Base-by-base conservation (phyloP, 192 early-diverging fungal species). In the Coemansia sp. region DNA sequence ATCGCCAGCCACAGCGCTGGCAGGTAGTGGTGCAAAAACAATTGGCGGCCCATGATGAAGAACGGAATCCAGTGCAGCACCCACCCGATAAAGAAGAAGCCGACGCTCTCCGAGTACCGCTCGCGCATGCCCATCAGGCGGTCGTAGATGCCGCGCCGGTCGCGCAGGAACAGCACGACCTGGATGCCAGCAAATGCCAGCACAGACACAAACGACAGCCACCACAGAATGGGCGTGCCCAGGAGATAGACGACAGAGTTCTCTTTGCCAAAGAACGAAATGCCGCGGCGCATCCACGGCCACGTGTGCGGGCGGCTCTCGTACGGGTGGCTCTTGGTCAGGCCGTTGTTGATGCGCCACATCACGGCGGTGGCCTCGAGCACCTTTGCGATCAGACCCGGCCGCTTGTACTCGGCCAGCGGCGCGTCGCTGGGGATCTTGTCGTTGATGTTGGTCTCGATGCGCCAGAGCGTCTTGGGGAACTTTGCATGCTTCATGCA, bases 11-110 rank as follows among this genome's bases (percentile, higher is more conserved):
- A 95, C 10, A 96, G 81, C 8, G 94, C 88, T 5, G 95, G 94
- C n/a, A 95, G 83, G 66, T 97, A 98, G 64, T 98, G 94, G 67
- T 97, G 94, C 33, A 95, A 71, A 72, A 98, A 95, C 33, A 92
- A 80, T 70, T 94, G 91, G 28, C 93, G 92, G 19, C 77, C 80
- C 92, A 97, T 94, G 16, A 93, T 63, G 75, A 90, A 93, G 72
- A 97, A 97, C 16, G 93, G 91, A 9, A 91, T 32, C 67, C 91
- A 95, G 76, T 97, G 94, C 38, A 90, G 72, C 18, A 69, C 61
- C 93, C 93, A 98, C 11, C 86, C 92, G 11, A 85, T 43, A 23
- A 87, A 81, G 40, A 89, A 81, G 56, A 95, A 88, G 21, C 84
- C 84, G 27, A 83, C 83, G 11, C 82, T 80, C 6, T 83, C 67